These are phyloP conservation scores for Malassezia equina DNA, from an alignment of 1,284 basidiomycete genomes.

Conservation along the genomic window DNA sequence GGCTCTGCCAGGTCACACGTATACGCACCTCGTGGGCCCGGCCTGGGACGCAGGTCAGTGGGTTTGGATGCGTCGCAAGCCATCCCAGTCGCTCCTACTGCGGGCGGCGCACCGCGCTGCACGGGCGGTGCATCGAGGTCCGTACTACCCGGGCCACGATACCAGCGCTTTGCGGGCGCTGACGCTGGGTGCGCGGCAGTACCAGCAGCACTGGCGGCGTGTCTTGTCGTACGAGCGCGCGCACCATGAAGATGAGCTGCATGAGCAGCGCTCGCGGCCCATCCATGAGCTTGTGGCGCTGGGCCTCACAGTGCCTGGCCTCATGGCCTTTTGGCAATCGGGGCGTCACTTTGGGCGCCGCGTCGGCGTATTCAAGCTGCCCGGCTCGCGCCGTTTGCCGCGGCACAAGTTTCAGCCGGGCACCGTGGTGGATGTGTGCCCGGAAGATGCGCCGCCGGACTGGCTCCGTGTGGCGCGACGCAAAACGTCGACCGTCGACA, in stretches of 20 bases:
- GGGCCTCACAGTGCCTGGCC: slow-evolving; percentile 31
- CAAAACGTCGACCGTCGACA: neutral
- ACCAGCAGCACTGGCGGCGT: slow-evolving; percentile 26
- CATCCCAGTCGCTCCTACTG: slow-evolving; percentile 5
- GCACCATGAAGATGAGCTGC: slow-evolving; percentile 24
- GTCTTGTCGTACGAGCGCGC: slow-evolving; percentile 27
- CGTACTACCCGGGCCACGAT: neutral
- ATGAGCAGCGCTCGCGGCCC: slow-evolving; percentile 26
- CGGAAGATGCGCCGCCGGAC: slow-evolving; percentile 3
- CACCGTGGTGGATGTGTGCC: slow-evolving; percentile 30
- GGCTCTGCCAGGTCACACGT: slow-evolving; percentile 6
- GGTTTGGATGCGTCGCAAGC: slow-evolving; percentile 5
- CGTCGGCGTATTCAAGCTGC: slow-evolving; percentile 35
- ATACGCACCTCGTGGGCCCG: neutral
- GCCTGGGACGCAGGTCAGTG: slow-evolving; percentile 1
- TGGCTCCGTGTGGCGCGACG: neutral
- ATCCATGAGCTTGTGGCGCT: slow-evolving; percentile 25
- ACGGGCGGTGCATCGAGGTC: neutral
- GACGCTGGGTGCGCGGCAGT: slow-evolving; percentile 9
- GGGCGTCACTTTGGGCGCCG: slow-evolving; percentile 31
- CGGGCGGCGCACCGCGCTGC: slow-evolving; percentile 9
- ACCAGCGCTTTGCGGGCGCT: neutral
- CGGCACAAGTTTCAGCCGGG: slow-evolving; percentile 28
- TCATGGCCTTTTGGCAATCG: slow-evolving; percentile 40
- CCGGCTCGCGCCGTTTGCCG: slow-evolving; percentile 25